These are phyloP conservation scores for Xylaria sp. DNA, from an alignment of 2,329 filamentous ascomycete species.

Conservation along the genomic window DNA sequence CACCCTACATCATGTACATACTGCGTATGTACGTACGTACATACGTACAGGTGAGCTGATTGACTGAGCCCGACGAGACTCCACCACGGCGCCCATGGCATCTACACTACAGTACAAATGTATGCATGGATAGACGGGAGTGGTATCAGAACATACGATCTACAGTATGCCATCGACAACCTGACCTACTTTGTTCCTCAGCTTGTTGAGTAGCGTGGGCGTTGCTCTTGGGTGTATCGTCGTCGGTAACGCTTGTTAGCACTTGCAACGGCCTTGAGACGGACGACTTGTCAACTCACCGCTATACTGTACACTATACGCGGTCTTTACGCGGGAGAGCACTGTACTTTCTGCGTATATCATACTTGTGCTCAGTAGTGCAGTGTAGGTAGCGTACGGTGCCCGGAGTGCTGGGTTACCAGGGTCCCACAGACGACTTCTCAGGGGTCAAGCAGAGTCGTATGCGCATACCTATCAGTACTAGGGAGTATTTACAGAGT, in stretches of 20 bases:
- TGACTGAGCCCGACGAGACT: constrained; percentile 34
- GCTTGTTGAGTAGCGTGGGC: not conserved
- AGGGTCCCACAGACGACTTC: constrained; percentile 14
- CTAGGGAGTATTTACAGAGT: constrained; percentile 17
- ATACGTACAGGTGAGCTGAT: constrained; percentile 28
- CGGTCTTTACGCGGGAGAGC: not conserved
- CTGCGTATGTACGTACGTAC: constrained; percentile 20
- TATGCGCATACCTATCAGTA: constrained; percentile 9
- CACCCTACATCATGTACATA: constrained; percentile 37
- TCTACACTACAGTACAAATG: constrained; percentile 11
- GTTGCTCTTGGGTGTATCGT: not conserved
- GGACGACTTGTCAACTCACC: not conserved
- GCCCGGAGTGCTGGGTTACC: constrained; percentile 27
- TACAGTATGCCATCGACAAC: constrained; percentile 17
- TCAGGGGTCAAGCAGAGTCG: constrained; percentile 24
- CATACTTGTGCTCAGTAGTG: not conserved
- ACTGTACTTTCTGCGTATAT: not conserved
- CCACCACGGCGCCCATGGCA: constrained; percentile 34
- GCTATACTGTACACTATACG: not conserved
- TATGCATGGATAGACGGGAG: constrained; percentile 22
- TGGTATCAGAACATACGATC: constrained; percentile 35
- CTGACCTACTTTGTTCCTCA: not conserved
- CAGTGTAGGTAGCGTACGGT: not conserved
- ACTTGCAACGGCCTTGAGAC: not conserved
- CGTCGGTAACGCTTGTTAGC: not conserved